Percentiles rank a stretch among this genome's conserved stretches.
phyloP scores from a whole-genome alignment of 2,329 filamentous ascomycete genomes.

The Dactylellina drechsleri region DNA sequence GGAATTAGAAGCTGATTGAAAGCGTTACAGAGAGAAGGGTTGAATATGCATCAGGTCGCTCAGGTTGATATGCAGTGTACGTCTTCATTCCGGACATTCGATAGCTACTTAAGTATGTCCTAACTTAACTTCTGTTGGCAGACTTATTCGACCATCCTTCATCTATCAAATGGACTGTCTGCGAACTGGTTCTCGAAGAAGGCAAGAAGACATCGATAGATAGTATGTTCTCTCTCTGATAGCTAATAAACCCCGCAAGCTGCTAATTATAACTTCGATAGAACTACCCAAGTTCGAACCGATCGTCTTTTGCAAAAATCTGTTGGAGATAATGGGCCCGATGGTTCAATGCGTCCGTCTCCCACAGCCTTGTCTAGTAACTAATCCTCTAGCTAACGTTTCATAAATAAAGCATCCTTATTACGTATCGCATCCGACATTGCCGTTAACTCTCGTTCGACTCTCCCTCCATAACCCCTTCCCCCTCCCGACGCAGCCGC shows the following conservation, averaged over 20 bases:
- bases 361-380: too few relatives aligned
- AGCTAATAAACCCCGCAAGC: constrained; percentile 28
- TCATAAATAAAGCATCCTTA: constrained; percentile 72
- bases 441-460: constrained; percentile 59
- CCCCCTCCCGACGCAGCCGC: constrained; percentile 61
- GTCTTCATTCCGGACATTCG: constrained; percentile 5
- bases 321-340: constrained; percentile 75
- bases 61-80: constrained; percentile 72
- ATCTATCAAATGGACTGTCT: constrained; percentile 73
- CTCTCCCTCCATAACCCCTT: constrained; percentile 59
- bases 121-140: constrained; percentile 35
- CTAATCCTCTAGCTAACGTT: constrained; percentile 75
- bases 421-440: constrained; percentile 73
- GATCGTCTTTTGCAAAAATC: constrained; percentile 78
- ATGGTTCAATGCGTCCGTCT: constrained; percentile 62
- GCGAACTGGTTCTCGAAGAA: constrained; percentile 66
- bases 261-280: constrained; percentile 58
- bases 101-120: too few relatives aligned
- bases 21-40: constrained; percentile 65
- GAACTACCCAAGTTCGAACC: constrained; percentile 78
- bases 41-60: constrained; percentile 74
- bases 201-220: constrained; percentile 43
- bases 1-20: constrained; percentile 6
- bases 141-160: constrained; percentile 73
- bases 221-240: constrained; percentile 59